phyloP scores from a whole-genome alignment of 768 basidiomycete genomes.

The Leccinum rimulosum region DNA sequence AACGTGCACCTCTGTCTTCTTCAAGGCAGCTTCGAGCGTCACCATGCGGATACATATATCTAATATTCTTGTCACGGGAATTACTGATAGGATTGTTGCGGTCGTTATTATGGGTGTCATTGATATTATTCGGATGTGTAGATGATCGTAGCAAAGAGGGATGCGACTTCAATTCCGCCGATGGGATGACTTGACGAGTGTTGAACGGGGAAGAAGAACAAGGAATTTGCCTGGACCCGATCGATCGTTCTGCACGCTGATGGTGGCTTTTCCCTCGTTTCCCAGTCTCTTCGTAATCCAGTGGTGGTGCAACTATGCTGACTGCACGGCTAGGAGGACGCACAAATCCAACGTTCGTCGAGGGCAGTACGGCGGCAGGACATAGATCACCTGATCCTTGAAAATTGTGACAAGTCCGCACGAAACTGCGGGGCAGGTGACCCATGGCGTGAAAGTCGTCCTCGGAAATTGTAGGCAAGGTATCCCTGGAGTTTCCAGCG shows the following conservation, averaged over 20 bases:
- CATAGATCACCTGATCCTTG: background rate
- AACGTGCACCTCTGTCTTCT: conserved; percentile 5
- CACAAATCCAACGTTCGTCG: conserved; percentile 6
- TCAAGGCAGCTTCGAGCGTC: conserved; percentile 4
- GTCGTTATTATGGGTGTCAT: conserved; percentile 21
- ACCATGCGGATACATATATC: conserved; percentile 27
- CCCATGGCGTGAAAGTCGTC: conserved; percentile 35
- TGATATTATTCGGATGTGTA: conserved; percentile 22
- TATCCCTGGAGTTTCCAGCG: conserved; percentile 17
- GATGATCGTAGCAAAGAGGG: conserved; percentile 18
- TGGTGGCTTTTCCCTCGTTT: conserved; percentile 14
- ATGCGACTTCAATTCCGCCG: conserved; percentile 6
- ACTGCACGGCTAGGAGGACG: conserved; percentile 31
- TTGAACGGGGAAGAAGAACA: conserved; percentile 3
- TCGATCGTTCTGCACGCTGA: conserved; percentile 7
- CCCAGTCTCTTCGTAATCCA: conserved; percentile 17
- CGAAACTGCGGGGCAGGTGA: conserved; percentile 7
- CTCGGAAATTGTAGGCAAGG: conserved; percentile 32
- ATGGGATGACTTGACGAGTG: conserved; percentile 6
- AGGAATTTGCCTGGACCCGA: conserved; percentile 2
- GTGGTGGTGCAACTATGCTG: conserved; percentile 30
- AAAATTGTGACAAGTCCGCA: background rate
- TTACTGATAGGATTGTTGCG: conserved; percentile 22
- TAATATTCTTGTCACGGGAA: conserved; percentile 16
- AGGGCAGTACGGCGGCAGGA: background rate